phyloP scores from a whole-genome alignment of 345 rosid species.

The Hypericum androsaemum region DNA sequence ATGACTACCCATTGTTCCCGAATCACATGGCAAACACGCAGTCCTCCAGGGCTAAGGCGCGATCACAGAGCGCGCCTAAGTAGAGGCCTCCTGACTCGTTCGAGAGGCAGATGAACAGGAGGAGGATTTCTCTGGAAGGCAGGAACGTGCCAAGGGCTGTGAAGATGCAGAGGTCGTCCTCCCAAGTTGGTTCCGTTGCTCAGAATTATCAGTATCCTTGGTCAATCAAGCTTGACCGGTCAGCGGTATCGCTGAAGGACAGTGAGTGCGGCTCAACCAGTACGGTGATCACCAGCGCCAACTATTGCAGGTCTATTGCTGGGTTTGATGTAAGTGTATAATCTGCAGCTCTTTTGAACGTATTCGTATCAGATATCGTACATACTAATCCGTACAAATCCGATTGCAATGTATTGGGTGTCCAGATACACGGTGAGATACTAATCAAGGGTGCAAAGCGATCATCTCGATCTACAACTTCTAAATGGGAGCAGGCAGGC shows the following conservation, averaged over 20 bases:
- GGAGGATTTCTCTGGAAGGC: conserved; percentile 1
- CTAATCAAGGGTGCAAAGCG: too few relatives aligned
- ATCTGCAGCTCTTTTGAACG: too few relatives aligned
- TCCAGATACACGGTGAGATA: too few relatives aligned
- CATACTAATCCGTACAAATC: too few relatives aligned
- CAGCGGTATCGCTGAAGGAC: conserved; percentile 4
- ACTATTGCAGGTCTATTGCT: conserved; percentile 3
- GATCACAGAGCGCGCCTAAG: background rate
- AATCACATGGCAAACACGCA: background rate
- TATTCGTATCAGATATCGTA: too few relatives aligned
- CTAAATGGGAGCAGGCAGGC: too few relatives aligned
- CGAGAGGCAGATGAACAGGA: conserved; percentile 2
- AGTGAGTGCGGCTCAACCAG: conserved; percentile 2
- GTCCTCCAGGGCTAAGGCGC: background rate
- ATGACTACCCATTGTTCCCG: background rate
- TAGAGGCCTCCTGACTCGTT: background rate
- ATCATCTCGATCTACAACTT: too few relatives aligned
- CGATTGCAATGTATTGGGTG: too few relatives aligned
- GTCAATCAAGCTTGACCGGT: conserved; percentile 3
- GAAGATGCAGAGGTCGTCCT: conserved; percentile 4
- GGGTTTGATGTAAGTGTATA: conserved; percentile 1
- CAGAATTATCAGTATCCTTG: conserved; percentile 1
- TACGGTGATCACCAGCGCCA: conserved; percentile 1
- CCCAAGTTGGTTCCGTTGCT: background rate
- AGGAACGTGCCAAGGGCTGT: conserved; percentile 2